A percentile compares a stretch with the other conserved stretches of the same genome.
phyloP scores from a whole-genome alignment of 1,284 basidiomycete genomes.

The Polyporus tsugae region DNA sequence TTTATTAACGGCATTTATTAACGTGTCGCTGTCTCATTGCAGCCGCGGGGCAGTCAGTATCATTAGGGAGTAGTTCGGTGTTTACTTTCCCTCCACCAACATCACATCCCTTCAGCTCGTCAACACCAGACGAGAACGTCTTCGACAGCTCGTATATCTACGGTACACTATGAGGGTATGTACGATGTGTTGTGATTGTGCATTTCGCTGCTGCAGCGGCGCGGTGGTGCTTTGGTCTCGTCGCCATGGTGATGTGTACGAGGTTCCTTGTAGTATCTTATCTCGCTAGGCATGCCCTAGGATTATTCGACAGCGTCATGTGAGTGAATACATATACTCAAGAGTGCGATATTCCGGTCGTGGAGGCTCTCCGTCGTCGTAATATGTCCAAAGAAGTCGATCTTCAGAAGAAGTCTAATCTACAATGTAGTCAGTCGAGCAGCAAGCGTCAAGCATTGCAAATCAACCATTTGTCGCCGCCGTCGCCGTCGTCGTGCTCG shows the following conservation, averaged over 20 bases:
- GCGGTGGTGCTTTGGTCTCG: neutral
- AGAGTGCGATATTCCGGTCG: neutral
- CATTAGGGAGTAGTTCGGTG: neutral
- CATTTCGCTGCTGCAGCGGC: neutral
- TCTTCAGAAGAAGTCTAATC: neutral
- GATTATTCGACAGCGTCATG: neutral
- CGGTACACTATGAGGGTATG: constrained; percentile 3
- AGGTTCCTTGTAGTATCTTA: neutral
- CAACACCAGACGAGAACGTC: neutral
- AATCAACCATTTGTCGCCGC: neutral
- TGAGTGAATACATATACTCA: neutral
- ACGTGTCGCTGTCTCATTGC: neutral
- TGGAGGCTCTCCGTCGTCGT: neutral
- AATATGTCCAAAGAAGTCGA: neutral
- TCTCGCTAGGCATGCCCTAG: neutral
- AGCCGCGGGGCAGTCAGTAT: neutral
- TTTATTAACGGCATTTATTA: neutral
- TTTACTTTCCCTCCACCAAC: neutral
- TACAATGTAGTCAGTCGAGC: neutral
- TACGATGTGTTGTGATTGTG: neutral
- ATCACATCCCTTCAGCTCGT: neutral
- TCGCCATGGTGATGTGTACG: neutral
- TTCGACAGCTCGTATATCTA: constrained; percentile 7
- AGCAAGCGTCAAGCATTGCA: neutral
- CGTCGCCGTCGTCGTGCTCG: neutral